Base-by-base conservation (phyloP, 768 basidiomycete species). In the Sarcodon sp. region DNA sequence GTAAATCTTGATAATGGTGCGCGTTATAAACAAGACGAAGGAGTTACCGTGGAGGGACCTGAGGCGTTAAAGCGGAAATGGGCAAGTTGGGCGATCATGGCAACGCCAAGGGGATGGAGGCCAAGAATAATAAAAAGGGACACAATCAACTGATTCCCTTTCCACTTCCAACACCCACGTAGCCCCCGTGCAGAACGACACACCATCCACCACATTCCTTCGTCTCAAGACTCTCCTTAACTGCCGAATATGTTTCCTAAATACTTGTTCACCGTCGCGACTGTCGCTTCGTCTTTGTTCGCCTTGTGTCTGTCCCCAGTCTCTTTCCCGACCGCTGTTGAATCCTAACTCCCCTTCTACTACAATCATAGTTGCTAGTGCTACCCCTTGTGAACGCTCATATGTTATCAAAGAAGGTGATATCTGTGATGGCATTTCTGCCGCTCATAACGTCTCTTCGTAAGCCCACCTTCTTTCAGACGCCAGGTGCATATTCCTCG, bases 91-190 rank as follows among this genome's bases (percentile, higher is more conserved):
- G 37, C 13, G 41, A 47, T 11, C 34, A 35, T 32, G 47, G 6
- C 13, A 11, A 43, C 18, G 33, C 11, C 10, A 13, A 41, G 37
- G 34, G 27, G 7, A n/a, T 39, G 48, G 3, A 36, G 33, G 4
- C n/a, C 8, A n/a, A 35, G 21, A 32, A 35, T 10, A 9, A 33
- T 13, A 18, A 18, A 13, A 38, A 38, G 13, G 72, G 73, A 66
- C 64, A 53, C 78, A 76, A 51, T 83, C 78, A 80, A 67, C 66
- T 3, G 76, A 81, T 50, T 70, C 83, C 46, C 65, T 86, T n/a
- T 81, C 83, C 4, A 81, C 83, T 0, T 84, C 87, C 58, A 66
- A 87, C 4, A 77, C 75, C 51, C 85, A 84, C 4, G 77, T 85
- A 0, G 75, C 88, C 3, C 73, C 91, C n/a, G 64, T 94, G 88